Evolutionary conservation across 2,329 filamentous ascomycete species (phyloP).

Genomic region (Plenodomus biglobosus): DNA sequence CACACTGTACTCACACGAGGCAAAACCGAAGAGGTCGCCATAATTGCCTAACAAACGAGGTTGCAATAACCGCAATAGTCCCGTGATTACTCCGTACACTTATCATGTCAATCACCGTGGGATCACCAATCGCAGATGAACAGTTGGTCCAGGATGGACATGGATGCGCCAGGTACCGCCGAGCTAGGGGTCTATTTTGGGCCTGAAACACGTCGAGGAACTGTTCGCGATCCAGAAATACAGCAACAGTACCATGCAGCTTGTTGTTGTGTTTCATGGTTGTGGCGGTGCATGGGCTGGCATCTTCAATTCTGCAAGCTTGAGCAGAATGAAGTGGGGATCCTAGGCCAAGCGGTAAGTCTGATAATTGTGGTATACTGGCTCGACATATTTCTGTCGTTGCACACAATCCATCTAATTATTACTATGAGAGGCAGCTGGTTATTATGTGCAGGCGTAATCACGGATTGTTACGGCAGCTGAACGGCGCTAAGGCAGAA

Average conservation of each 20-base stretch:
- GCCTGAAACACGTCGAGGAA: slow-evolving; percentile 5
- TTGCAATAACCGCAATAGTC: not conserved
- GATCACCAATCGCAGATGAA: not conserved
- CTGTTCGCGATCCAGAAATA: slow-evolving; percentile 3
- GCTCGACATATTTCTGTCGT: no score
- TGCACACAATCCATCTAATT: no score
- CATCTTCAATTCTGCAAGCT: not conserved
- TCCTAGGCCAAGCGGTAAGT: not conserved
- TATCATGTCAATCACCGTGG: not conserved
- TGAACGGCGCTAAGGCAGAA: no score
- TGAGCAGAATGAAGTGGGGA: not conserved
- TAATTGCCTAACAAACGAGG: no score
- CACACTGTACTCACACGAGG: no score
- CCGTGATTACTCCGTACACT: not conserved
- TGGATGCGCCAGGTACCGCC: not conserved
- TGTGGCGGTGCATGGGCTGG: slow-evolving; percentile 2
- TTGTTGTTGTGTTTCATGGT: slow-evolving; percentile 1
- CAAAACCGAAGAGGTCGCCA: no score
- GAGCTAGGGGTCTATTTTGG: slow-evolving; percentile 1
- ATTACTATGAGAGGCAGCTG: no score
- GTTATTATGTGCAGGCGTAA: no score
- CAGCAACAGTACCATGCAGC: not conserved
- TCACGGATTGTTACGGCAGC: no score
- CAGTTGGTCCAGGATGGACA: not conserved
- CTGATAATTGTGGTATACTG: no score